Percentiles rank a stretch among this genome's conserved stretches.
These are phyloP conservation scores for Dacryopinax primogenitus DNA, from an alignment of 768 basidiomycete species.

Conservation along the genomic window DNA sequence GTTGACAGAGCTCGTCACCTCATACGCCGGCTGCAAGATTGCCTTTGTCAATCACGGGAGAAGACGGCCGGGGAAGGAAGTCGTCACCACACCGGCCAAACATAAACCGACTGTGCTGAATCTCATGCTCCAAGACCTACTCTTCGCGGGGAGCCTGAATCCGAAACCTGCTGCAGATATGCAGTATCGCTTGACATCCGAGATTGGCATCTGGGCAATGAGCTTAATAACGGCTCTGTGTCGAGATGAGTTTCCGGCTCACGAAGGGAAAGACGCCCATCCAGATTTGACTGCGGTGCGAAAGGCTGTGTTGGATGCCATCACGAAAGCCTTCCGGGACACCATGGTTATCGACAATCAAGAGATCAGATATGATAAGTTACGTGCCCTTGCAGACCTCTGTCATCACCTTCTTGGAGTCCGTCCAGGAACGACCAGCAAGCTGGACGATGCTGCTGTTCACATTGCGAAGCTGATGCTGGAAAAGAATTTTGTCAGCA, in stretches of 20 bases:
- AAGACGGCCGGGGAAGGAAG: constrained; percentile 35
- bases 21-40: constrained; percentile 81
- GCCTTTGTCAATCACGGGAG: constrained; percentile 70
- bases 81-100: constrained; percentile 47
- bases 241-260: constrained; percentile 56
- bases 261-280: constrained; percentile 64
- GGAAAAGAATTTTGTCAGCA: constrained; percentile 89
- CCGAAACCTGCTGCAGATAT: constrained; percentile 44
- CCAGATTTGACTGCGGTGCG: constrained; percentile 77
- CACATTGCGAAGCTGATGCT: constrained; percentile 97
- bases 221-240: constrained; percentile 88
- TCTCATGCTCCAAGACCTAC: constrained; percentile 70
- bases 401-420: constrained; percentile 69
- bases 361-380: constrained; percentile 72
- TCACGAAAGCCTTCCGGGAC: constrained; percentile 80
- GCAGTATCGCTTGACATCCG: constrained; percentile 31
- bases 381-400: constrained; percentile 76
- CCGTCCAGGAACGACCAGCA: constrained; percentile 22
- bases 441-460: constrained; percentile 62
- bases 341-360: constrained; percentile 39
- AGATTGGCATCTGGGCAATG: constrained; percentile 30
- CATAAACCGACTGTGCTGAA: constrained; percentile 53
- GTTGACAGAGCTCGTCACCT: constrained; percentile 82
- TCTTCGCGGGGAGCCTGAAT: constrained; percentile 62
- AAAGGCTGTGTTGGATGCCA: constrained; percentile 78